phyloP scores from a whole-genome alignment of 2,329 filamentous ascomycete genomes.

The Claviceps sp. region DNA sequence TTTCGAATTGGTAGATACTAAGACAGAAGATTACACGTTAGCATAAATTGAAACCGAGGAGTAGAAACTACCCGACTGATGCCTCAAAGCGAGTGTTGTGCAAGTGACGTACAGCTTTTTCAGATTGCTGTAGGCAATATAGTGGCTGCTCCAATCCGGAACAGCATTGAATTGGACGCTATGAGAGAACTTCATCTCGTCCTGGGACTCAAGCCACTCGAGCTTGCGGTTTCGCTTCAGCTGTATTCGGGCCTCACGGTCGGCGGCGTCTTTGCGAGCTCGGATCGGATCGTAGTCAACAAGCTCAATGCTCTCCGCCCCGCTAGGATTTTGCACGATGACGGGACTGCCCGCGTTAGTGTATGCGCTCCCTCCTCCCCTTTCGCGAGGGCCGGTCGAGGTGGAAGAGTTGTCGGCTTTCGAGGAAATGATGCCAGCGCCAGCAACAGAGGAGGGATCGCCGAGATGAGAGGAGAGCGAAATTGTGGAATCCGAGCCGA shows the following conservation, averaged over 20 bases:
- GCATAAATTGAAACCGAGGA: background rate
- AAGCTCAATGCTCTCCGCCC: constrained; percentile 26
- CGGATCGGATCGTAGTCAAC: constrained; percentile 23
- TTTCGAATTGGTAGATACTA: constrained; percentile 92
- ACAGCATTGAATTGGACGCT: constrained; percentile 99
- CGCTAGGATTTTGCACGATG: background rate
- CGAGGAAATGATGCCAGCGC: constrained; percentile 13
- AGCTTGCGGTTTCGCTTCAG: constrained; percentile 49
- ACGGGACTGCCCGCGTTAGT: constrained; percentile 2
- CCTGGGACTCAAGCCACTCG: constrained; percentile 54
- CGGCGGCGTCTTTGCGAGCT: constrained; percentile 15
- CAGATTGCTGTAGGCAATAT: constrained; percentile 95
- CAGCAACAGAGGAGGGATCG: constrained; percentile 27
- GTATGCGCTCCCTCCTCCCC: constrained; percentile 25
- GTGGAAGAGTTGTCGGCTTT: constrained; percentile 11
- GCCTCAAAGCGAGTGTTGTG: background rate
- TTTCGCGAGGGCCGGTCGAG: constrained; percentile 15
- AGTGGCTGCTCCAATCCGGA: constrained; percentile 97
- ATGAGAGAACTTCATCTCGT: constrained; percentile 99
- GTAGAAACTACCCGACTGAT: background rate
- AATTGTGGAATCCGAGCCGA: constrained; percentile 20
- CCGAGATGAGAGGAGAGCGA: constrained; percentile 13
- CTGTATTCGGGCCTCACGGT: constrained; percentile 20
- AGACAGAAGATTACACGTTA: background rate
- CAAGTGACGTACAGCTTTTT: constrained; percentile 76